Conservation (phyloP, 1,139 yeast species). For the Taphrina populina region DNA sequence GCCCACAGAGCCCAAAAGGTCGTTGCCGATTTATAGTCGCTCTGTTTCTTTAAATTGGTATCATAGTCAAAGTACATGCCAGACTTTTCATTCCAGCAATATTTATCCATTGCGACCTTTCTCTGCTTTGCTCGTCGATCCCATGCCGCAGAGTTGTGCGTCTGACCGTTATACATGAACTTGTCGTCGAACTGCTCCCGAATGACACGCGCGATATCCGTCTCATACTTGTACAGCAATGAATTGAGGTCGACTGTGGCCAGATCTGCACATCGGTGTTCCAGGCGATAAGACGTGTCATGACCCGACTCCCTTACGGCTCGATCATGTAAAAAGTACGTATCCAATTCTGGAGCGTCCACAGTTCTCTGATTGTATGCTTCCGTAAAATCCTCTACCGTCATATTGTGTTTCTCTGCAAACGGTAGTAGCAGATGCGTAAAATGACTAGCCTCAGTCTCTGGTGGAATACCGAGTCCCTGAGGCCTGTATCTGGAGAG, state of each 20-base stretch:
- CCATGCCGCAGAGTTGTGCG: constrained; percentile 64
- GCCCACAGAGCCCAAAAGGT: constrained; percentile 94
- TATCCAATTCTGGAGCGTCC: constrained; percentile 76
- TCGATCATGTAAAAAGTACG: constrained; percentile 85
- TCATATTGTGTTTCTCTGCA: constrained; percentile 59
- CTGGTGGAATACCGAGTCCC: constrained; percentile 92
- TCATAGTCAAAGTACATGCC: constrained; percentile 86
- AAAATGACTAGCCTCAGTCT: constrained; percentile 90
- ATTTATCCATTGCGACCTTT: constrained; percentile 59
- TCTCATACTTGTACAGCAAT: constrained; percentile 82
- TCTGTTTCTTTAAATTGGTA: constrained; percentile 56
- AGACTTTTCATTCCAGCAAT: constrained; percentile 79
- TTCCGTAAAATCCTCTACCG: constrained; percentile 68
- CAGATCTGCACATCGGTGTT: constrained; percentile 81
- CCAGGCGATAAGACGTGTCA: constrained; percentile 87
- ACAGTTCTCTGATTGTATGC: constrained; percentile 68
- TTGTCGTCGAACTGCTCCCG: constrained; percentile 57
- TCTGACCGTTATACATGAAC: constrained; percentile 44
- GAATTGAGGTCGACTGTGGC: constrained; percentile 91
- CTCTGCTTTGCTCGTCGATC: constrained; percentile 56
- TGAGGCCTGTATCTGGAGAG: constrained; percentile 87
- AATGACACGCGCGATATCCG: constrained; percentile 71
- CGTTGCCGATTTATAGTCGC: constrained; percentile 81
- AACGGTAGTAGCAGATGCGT: constrained; percentile 68
- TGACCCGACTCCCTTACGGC: constrained; percentile 97